These are phyloP conservation scores for Henckelia pumila DNA, from an alignment of 257 asterid species.

Conservation along the genomic window DNA sequence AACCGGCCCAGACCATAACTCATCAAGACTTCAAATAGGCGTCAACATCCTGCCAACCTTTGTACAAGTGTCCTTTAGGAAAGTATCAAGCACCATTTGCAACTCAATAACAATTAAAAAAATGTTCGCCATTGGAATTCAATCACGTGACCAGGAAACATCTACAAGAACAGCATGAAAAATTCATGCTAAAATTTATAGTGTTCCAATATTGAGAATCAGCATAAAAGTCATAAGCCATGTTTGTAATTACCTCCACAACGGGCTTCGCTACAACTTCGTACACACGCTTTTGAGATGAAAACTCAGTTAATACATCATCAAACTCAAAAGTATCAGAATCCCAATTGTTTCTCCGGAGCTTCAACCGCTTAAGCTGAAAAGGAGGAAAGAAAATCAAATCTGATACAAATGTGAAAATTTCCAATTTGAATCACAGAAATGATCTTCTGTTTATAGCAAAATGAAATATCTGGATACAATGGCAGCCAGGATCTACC, in stretches of 20 bases:
- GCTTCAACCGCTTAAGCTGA: constrained; percentile 83
- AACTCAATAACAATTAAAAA: neutral
- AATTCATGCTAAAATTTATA: neutral
- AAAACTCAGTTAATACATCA: constrained; percentile 76
- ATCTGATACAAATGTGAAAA: constrained; percentile 5
- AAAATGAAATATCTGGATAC: neutral
- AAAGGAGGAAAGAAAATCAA: constrained; percentile 21
- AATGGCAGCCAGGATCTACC: constrained; percentile 36
- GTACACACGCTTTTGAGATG: constrained; percentile 90
- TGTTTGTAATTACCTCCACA: constrained; percentile 58
- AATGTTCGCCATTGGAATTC: neutral
- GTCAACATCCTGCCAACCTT: neutral
- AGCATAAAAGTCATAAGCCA: constrained; percentile 10
- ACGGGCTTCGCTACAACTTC: constrained; percentile 97
- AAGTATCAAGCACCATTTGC: neutral
- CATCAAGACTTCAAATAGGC: neutral
- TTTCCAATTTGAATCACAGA: constrained; percentile 6
- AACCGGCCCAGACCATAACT: neutral
- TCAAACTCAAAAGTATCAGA: constrained; percentile 87
- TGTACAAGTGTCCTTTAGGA: constrained; percentile 1
- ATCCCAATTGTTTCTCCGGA: constrained; percentile 87
- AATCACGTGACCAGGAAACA: constrained; percentile 9
- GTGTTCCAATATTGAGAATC: constrained; percentile 12
- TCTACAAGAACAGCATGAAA: neutral
- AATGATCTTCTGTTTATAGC: neutral